Evolutionary conservation across 495 filamentous ascomycete species (phyloP).

Genomic region (Aspergillus kassunensis): DNA sequence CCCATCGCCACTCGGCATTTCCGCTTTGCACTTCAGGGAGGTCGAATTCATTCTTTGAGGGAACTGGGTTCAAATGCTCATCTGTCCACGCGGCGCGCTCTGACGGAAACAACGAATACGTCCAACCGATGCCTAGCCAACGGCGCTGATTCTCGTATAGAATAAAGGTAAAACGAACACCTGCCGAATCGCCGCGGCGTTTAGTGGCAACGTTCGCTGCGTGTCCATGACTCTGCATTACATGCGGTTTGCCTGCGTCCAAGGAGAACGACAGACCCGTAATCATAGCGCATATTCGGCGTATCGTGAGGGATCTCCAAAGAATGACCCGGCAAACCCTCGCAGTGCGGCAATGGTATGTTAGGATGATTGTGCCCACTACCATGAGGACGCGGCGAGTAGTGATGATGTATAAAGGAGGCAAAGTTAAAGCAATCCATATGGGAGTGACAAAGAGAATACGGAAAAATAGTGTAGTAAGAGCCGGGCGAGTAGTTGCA

Average conservation of each 20-base stretch:
- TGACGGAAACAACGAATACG: slow-evolving; percentile 79
- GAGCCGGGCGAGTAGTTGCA: slow-evolving; percentile 85
- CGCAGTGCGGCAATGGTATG: slow-evolving; percentile 86
- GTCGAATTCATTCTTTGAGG: slow-evolving; percentile 75
- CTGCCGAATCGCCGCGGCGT: slow-evolving; percentile 56
- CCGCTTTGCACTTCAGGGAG: slow-evolving; percentile 82
- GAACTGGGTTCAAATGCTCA: slow-evolving; percentile 80
- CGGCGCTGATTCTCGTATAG: slow-evolving; percentile 95
- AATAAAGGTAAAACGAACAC: slow-evolving; percentile 92
- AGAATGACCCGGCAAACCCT: slow-evolving; percentile 81
- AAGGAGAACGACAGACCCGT: slow-evolving; percentile 74
- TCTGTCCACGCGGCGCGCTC: slow-evolving; percentile 93
- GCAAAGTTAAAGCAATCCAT: slow-evolving; percentile 79
- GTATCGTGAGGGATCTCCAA: slow-evolving; percentile 78
- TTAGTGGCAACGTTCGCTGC: slow-evolving; percentile 48
- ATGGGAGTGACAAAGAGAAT: slow-evolving; percentile 82
- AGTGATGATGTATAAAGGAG: slow-evolving; percentile 80
- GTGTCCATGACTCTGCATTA: slow-evolving; percentile 38
- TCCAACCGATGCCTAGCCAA: slow-evolving; percentile 96
- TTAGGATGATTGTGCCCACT: slow-evolving; percentile 75
- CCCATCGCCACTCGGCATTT: slow-evolving; percentile 85
- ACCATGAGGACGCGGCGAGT: slow-evolving; percentile 75
- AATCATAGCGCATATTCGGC: slow-evolving; percentile 59
- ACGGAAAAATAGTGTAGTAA: slow-evolving; percentile 84
- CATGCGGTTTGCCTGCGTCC: slow-evolving; percentile 24